A percentile compares a stretch with the other conserved stretches of the same genome.
Conservation (phyloP, 2,329 filamentous ascomycete genomes). For the Ophiognomonia clavigignenti-juglandacearum region DNA sequence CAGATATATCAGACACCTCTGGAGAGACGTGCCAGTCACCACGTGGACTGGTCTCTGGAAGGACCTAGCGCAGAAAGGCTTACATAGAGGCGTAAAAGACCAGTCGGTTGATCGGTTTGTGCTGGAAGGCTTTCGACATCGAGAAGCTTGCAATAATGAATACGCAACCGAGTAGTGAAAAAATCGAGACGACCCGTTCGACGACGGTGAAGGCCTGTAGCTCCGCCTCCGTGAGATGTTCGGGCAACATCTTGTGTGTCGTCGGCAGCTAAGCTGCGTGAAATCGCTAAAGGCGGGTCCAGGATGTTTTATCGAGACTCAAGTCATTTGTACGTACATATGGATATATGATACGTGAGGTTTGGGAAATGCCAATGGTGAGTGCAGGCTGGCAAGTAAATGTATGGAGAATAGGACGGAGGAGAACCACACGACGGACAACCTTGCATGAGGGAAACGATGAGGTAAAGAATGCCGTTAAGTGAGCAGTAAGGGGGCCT, state of each 20-base stretch:
- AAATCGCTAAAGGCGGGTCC: neutral
- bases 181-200: conserved; percentile 63
- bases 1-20: too few species aligned
- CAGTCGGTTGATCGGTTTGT: conserved; percentile 81
- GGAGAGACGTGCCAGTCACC: too few species aligned
- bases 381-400: too few species aligned
- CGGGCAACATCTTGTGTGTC: conserved; percentile 7
- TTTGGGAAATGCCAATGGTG: too few species aligned
- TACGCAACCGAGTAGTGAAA: conserved; percentile 66
- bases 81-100: conserved; percentile 74
- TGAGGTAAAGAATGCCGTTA: too few species aligned
- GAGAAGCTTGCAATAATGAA: conserved; percentile 71
- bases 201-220: conserved; percentile 54
- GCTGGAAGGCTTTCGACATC: conserved; percentile 63
- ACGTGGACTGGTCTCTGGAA: neutral
- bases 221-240: conserved; percentile 25
- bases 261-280: neutral
- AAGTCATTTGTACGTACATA: neutral
- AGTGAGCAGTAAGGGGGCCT: too few species aligned
- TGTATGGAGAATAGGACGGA: too few species aligned
- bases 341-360: neutral
- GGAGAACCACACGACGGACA: too few species aligned
- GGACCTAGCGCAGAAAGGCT: neutral
- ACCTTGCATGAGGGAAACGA: too few species aligned
- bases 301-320: neutral